A percentile compares a stretch with the other conserved stretches of the same genome.
These are phyloP conservation scores for Elongisporangium prolatum DNA, from an alignment of 352 stramenopile genomes.

Conservation along the genomic window DNA sequence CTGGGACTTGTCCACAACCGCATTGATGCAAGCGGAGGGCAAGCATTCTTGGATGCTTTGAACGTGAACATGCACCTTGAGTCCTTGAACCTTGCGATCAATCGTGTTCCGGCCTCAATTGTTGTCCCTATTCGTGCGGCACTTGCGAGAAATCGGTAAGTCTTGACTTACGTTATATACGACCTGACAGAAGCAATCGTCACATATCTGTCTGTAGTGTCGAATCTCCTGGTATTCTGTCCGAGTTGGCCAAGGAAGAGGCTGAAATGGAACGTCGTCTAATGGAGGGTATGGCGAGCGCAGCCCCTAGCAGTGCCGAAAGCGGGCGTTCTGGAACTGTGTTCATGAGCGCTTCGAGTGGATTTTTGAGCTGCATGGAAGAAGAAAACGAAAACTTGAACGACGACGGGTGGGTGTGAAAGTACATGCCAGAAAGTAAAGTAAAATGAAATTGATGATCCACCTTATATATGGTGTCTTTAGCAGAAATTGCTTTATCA, in stretches of 20 bases:
- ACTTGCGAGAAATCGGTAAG: conserved; percentile 51
- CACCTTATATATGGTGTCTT: neutral
- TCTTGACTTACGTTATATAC: neutral
- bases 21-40: conserved; percentile 37
- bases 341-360: conserved; percentile 32
- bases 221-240: conserved; percentile 2
- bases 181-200: neutral
- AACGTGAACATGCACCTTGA: conserved; percentile 66
- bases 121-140: conserved; percentile 39
- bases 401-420: conserved; percentile 23
- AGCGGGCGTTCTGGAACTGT: neutral
- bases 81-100: conserved; percentile 52
- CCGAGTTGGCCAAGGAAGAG: conserved; percentile 42
- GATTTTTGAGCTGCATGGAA: conserved; percentile 58
- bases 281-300: conserved; percentile 7
- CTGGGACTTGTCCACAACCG: conserved; percentile 57
- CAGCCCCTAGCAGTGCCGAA: neutral
- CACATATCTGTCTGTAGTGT: neutral
- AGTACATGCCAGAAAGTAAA: neutral
- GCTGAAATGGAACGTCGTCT: conserved; percentile 30
- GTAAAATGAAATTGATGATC: neutral
- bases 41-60: conserved; percentile 50
- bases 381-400: conserved; percentile 35
- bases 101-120: conserved; percentile 37
- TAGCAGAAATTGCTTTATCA: neutral